Conservation (phyloP, 805 yeast genomes). For the Hagleromyces aurorensis region DNA sequence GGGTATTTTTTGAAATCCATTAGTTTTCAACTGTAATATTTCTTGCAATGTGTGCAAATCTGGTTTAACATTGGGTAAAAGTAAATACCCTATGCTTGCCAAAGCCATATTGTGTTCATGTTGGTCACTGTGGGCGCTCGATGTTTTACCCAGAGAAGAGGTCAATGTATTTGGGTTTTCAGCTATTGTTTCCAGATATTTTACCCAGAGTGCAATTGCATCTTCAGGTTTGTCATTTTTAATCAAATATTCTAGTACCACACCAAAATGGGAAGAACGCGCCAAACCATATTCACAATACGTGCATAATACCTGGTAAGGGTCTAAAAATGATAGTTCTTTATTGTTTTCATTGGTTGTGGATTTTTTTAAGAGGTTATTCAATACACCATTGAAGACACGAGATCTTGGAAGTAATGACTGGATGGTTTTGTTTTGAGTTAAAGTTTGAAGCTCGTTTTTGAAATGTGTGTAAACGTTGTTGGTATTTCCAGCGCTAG, state of each 20-base stretch:
- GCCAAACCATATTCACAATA: conserved; percentile 22
- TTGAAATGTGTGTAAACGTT: conserved; percentile 10
- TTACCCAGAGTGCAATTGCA: conserved; percentile 28
- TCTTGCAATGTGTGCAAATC: conserved; percentile 17
- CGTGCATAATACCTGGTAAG: conserved; percentile 22
- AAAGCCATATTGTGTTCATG: conserved; percentile 17
- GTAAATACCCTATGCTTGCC: conserved; percentile 22
- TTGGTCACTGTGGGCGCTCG: conserved; percentile 8
- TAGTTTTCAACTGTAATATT: conserved; percentile 16
- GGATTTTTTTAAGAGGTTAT: conserved; percentile 11
- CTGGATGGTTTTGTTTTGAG: conserved; percentile 9
- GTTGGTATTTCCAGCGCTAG: conserved; percentile 5
- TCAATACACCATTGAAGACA: conserved; percentile 15
- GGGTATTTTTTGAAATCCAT: conserved; percentile 8
- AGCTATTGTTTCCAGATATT: conserved; percentile 17
- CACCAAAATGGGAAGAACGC: conserved; percentile 24
- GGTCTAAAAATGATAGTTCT: no score
- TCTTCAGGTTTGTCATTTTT: conserved; percentile 18
- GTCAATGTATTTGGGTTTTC: conserved; percentile 11
- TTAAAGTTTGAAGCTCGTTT: conserved; percentile 8
- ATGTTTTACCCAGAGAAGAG: conserved; percentile 2
- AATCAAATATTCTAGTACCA: conserved; percentile 19
- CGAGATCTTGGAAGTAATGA: conserved; percentile 13
- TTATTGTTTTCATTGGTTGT: conserved; percentile 8
- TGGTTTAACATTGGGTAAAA: conserved; percentile 17